Base-by-base conservation (phyloP, 768 basidiomycete species). In the Jaapia argillacea region DNA sequence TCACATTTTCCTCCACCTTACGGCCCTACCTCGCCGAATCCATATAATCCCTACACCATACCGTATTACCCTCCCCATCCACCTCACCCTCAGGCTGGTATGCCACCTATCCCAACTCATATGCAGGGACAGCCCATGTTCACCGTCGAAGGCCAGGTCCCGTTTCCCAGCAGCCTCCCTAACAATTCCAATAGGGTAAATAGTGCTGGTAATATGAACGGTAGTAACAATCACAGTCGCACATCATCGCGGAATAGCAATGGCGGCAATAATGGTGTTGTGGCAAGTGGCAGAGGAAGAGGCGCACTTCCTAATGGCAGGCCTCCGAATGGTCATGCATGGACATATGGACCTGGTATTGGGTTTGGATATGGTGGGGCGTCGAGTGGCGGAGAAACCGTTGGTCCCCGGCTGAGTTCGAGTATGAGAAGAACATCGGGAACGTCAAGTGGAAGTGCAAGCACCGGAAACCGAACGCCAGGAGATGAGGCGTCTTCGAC, bases 401-500 rank as follows among this genome's bases (percentile, higher is more conserved):
- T 82, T 31, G 85, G 84, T 4, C 85, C 85, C 13, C 70, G 85
- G 37, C 62, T 87, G 46, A 81, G 63, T 45, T 63, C 66, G 16
- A 50, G 55, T 27, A 65, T 67, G 48, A 67, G 78, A 52, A 69
- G 79, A 55, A 62, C 61, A 38, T 57, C 69, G 22, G 69, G 70
- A 21, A 74, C 68, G 20, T 70, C 70, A 43, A 74, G 69, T 50
- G 65, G 54, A 18, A 55, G 61, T 36, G 59, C 67, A 26, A 77
- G 68, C 48, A 66, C 70, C 40, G 71, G 74, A 23, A 67, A 73
- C 43, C 73, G 79, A 51, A 76, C 81, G 27, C 71, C 77, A 36
- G 74, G 75, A 40, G 87, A 90, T 57, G 87, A 90, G 50, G 78
- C 76, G 25, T 77, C 81, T 6, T 87, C 85, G 22, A 78, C 75